Conservation (phyloP, 2,329 filamentous ascomycete genomes). For the Exophiala xenobiotica region DNA sequence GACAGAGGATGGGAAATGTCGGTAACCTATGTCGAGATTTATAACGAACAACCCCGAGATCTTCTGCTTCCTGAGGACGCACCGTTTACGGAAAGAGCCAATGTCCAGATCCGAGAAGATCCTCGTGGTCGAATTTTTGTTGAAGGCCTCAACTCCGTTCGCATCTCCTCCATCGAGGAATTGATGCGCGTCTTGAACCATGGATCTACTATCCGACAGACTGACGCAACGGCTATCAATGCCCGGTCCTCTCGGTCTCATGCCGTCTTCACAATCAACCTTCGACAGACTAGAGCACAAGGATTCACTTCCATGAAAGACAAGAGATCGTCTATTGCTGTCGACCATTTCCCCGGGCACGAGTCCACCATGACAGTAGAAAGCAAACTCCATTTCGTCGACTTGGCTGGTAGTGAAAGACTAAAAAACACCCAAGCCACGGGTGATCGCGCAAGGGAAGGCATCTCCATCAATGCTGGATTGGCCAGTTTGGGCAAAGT, state of each 20-base stretch:
- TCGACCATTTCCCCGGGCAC: slow-evolving; percentile 71
- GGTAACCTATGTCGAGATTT: slow-evolving; percentile 95
- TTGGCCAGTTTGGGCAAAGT: slow-evolving; percentile 94
- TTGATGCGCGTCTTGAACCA: slow-evolving; percentile 85
- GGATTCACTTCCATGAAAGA: slow-evolving; percentile 68
- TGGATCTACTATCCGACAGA: slow-evolving; percentile 91
- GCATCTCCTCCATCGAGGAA: slow-evolving; percentile 89
- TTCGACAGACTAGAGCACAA: slow-evolving; percentile 64
- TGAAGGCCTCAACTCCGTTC: slow-evolving; percentile 82
- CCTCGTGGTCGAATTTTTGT: slow-evolving; percentile 90
- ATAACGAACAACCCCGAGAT: slow-evolving; percentile 94
- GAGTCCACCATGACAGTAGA: slow-evolving; percentile 79
- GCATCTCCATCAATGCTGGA: slow-evolving; percentile 96
- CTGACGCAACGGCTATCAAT: slow-evolving; percentile 94
- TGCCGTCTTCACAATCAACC: slow-evolving; percentile 92
- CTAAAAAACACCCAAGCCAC: slow-evolving; percentile 96
- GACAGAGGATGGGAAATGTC: slow-evolving; percentile 88
- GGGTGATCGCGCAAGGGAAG: slow-evolving; percentile 89
- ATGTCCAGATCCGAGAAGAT: slow-evolving; percentile 92
- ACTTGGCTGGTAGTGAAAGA: slow-evolving; percentile 93
- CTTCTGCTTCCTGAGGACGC: slow-evolving; percentile 76
- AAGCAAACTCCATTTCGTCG: slow-evolving; percentile 98
- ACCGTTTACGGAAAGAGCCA: slow-evolving; percentile 66
- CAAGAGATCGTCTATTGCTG: slow-evolving; percentile 81
- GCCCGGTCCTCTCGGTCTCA: slow-evolving; percentile 97